Conservation (phyloP, 129 eudicot genomes). For the Centaurea solstitialis region DNA sequence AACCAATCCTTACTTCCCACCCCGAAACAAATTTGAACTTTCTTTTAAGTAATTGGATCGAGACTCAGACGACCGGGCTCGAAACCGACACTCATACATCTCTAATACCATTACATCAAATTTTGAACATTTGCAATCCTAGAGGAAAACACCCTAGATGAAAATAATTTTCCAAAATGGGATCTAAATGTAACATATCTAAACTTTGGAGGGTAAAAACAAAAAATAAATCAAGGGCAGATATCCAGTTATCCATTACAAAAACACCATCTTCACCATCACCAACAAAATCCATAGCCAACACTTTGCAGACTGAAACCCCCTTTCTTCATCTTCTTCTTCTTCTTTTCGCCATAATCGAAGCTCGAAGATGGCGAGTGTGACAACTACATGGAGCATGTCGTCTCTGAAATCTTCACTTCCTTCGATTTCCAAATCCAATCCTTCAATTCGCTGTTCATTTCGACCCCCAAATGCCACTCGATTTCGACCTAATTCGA, state of each 20-base stretch:
- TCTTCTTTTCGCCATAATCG: background rate
- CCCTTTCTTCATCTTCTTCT: background rate
- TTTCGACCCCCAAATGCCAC: slow-evolving; percentile 33
- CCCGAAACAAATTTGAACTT: background rate
- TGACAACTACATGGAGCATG: slow-evolving; percentile 71
- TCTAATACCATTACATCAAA: background rate
- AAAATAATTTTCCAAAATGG: background rate
- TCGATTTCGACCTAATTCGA: slow-evolving; percentile 36
- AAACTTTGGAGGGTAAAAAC: background rate
- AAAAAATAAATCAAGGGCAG: background rate
- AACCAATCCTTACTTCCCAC: background rate
- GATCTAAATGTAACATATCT: background rate
- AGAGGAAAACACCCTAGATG: background rate
- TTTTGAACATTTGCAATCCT: background rate
- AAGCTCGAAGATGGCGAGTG: slow-evolving; percentile 46
- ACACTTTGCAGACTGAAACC: slow-evolving; percentile 29
- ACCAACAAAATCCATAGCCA: slow-evolving; percentile 28
- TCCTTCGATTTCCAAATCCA: slow-evolving; percentile 39
- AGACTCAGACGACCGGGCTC: background rate
- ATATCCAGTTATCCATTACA: slow-evolving; percentile 30
- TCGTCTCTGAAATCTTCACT: slow-evolving; percentile 65
- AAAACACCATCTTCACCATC: slow-evolving; percentile 37
- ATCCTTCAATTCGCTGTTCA: slow-evolving; percentile 37
- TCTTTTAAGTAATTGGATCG: background rate
- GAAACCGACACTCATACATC: background rate